Base-by-base conservation (phyloP, 1,284 basidiomycete species). In the Peniophora sp. region DNA sequence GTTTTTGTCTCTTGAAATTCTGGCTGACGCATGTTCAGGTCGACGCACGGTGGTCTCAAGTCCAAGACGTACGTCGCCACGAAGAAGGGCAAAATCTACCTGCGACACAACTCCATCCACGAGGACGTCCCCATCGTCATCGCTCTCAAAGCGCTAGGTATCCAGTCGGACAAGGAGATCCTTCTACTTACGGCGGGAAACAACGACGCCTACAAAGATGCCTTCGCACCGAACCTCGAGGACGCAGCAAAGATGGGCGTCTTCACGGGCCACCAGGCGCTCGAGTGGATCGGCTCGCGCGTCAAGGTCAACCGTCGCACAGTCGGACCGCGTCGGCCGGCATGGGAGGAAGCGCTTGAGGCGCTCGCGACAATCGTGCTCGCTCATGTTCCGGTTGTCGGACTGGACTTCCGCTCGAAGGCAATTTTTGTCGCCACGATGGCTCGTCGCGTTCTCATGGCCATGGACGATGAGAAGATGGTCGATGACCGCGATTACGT, bases 401-500 rank as follows among this genome's bases (percentile, higher is more conserved):
- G 89, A 20, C 76, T 97, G 55, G 94, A 99, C 69, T 94, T 99
- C 67, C 77, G 91, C 47, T 82, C 94, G 11, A 99, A 99, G 67
- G 93, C 94, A 24, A 92, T 99, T 61, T 99, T 99, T 68, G 89
- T 99, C 34, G 95, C 93, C 1, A 97, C 93, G 0, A 99, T 99
- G 97, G 94, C 94, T 0, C 79, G 97, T 23, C 78, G 97, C 48
- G 97, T 99, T 2, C 74, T 99, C 50, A 92, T 95, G 87, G 93
- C 93, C 24, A 92, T 98, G 85, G 82, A 93, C 51, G 93, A 99
- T 65, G 89, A 92, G 65, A 95, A 88, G 63, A 93, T 95, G 83
- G 93, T 98, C 10, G 97, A 99, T 62, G 97, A 99, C 67, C 81
- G 97, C 43, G 97, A 99, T 69, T 99, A 99, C 66, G 97, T 99